phyloP scores from a whole-genome alignment of 2,329 filamentous ascomycete species.

The Penicillium concentricum region DNA sequence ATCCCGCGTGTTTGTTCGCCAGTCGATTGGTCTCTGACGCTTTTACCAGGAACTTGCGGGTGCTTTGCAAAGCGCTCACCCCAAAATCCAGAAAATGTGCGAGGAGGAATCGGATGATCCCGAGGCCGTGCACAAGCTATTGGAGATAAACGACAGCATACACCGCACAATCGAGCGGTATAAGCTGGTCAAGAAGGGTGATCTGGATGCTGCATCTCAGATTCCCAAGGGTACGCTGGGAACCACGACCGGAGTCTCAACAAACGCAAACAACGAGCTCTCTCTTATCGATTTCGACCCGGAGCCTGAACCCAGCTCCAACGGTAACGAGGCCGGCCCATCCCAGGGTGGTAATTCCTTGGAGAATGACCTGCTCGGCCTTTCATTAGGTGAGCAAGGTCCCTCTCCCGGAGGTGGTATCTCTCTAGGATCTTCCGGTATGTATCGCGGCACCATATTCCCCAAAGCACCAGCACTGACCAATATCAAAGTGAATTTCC shows the following conservation, averaged over 20 bases:
- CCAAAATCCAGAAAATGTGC: slow-evolving; percentile 99
- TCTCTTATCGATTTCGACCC: slow-evolving; percentile 88
- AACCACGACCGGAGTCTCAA: slow-evolving; percentile 62
- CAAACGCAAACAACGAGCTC: slow-evolving; percentile 72
- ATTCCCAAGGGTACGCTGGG: slow-evolving; percentile 79
- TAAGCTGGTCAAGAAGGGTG: slow-evolving; percentile 92
- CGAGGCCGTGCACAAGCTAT: slow-evolving; percentile 89
- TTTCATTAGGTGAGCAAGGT: slow-evolving; percentile 72
- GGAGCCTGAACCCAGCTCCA: slow-evolving; percentile 48
- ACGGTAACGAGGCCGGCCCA: slow-evolving; percentile 45
- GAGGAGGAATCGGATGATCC: slow-evolving; percentile 97
- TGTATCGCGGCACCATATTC: slow-evolving; percentile 21
- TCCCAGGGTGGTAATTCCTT: slow-evolving; percentile 62
- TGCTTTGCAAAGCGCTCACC: slow-evolving; percentile 86
- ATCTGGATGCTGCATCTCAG: slow-evolving; percentile 76
- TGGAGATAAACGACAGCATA: slow-evolving; percentile 99
- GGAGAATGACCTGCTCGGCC: slow-evolving; percentile 85
- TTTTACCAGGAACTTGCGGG: slow-evolving; percentile 72
- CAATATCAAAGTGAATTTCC: slow-evolving; percentile 34
- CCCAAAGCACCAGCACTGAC: background rate
- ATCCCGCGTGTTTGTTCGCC: background rate
- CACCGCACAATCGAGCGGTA: slow-evolving; percentile 94
- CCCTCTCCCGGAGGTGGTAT: slow-evolving; percentile 79
- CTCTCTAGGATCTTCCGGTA: slow-evolving; percentile 69
- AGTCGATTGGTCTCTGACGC: background rate